Percentiles rank a stretch among this genome's conserved stretches.
phyloP scores from a whole-genome alignment of 1,284 basidiomycete genomes.

The Trametes sp. region DNA sequence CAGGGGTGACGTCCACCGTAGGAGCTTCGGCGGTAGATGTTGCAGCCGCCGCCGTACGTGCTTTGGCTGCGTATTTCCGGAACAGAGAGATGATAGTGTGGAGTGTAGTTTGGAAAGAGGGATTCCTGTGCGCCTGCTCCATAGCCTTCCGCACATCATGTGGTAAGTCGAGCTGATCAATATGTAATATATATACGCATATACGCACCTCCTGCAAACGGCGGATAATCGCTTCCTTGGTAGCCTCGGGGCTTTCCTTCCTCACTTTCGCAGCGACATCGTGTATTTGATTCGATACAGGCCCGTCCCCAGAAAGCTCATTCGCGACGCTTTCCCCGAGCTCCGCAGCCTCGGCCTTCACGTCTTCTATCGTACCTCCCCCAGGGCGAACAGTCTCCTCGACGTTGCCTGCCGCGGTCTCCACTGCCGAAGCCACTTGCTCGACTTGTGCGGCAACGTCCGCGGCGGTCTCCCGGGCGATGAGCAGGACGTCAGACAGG shows the following conservation, averaged over 20 bases:
- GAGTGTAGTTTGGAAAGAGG: constrained; percentile 47
- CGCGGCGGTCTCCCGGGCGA: constrained; percentile 48
- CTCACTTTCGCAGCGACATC: constrained; percentile 4
- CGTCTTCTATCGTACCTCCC: constrained; percentile 22
- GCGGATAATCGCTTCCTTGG: constrained; percentile 44
- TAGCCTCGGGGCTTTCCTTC: constrained; percentile 36
- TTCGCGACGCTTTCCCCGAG: neutral
- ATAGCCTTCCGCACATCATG: constrained; percentile 52
- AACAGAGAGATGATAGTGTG: constrained; percentile 48
- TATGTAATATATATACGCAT: too few relatives aligned
- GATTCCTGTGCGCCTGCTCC: constrained; percentile 48
- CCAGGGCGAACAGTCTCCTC: constrained; percentile 35
- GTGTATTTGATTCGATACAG: neutral
- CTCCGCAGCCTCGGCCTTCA: constrained; percentile 26
- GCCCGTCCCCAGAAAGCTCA: constrained; percentile 3
- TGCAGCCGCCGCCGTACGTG: constrained; percentile 36
- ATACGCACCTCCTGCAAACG: constrained; percentile 48
- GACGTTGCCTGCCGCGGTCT: constrained; percentile 40
- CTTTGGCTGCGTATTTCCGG: constrained; percentile 50
- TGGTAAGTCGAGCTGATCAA: neutral
- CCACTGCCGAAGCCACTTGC: constrained; percentile 45
- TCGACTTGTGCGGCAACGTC: constrained; percentile 48
- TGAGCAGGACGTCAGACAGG: constrained; percentile 47
- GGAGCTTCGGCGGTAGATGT: constrained; percentile 30
- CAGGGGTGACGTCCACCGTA: constrained; percentile 29